Evolutionary conservation across 495 filamentous ascomycete genomes (phyloP).

Genomic region (Penicillium taxi): DNA sequence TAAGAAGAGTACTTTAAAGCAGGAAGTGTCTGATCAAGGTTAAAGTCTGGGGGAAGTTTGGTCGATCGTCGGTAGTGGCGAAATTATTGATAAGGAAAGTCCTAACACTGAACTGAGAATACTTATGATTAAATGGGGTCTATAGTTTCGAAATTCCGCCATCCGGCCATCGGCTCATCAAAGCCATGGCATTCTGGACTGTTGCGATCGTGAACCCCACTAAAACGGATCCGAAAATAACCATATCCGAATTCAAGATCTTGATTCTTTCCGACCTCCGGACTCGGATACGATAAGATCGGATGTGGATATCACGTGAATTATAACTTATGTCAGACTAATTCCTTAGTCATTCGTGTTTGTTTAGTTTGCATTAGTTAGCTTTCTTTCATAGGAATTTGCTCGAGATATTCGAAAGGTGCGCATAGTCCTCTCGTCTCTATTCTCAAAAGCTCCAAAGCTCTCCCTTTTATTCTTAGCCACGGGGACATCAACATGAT

Average conservation of each 20-base stretch:
- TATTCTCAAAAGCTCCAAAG: constrained; percentile 20
- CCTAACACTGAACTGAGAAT: too few species aligned
- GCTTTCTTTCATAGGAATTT: too few species aligned
- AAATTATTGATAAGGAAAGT: neutral
- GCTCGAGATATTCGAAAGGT: constrained; percentile 5
- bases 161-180: constrained; percentile 2
- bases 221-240: constrained; percentile 16
- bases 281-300: constrained; percentile 20
- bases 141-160: neutral
- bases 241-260: neutral
- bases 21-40: neutral
- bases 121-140: too few species aligned
- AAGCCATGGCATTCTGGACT: constrained; percentile 11
- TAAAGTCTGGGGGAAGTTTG: neutral
- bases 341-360: too few species aligned
- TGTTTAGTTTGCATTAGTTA: too few species aligned
- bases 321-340: too few species aligned
- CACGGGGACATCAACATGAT: constrained; percentile 40
- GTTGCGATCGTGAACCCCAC: constrained; percentile 13
- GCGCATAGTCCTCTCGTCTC: constrained; percentile 19
- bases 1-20: neutral
- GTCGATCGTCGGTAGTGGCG: constrained; percentile 4
- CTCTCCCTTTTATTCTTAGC: constrained; percentile 34
- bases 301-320: constrained; percentile 11
- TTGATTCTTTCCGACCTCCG: neutral